Percentiles rank a stretch among this genome's conserved stretches.
phyloP scores from a whole-genome alignment of 73 alveolate species.

The Paramecium sonneborni region DNA sequence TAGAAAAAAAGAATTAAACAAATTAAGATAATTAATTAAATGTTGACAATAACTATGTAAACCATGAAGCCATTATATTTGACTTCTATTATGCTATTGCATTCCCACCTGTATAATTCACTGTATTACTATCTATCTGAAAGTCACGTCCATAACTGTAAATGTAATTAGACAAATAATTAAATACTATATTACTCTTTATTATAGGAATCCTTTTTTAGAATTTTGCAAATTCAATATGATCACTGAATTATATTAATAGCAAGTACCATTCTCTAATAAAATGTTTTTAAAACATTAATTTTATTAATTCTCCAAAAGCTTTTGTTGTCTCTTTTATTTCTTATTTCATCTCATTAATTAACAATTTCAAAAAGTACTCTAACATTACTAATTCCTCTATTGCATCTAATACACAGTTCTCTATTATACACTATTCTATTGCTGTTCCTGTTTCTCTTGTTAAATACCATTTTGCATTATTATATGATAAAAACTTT shows the following conservation, averaged over 20 bases:
- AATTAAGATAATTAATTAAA: not conserved
- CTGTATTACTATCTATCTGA: not conserved
- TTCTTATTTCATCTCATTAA: not conserved
- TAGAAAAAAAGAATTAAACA: constrained; percentile 22
- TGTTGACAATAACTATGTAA: not conserved
- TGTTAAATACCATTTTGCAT: not conserved
- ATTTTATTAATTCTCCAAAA: not conserved
- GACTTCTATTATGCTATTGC: not conserved
- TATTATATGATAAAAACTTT: not conserved
- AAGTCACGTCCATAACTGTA: constrained; percentile 11
- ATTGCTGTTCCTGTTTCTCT: not conserved
- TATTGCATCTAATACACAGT: not conserved
- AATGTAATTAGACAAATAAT: not conserved
- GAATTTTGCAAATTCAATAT: not conserved
- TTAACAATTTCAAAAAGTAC: not conserved
- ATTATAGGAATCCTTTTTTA: not conserved
- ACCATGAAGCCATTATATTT: constrained; percentile 42
- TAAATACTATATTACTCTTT: not conserved
- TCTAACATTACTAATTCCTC: not conserved
- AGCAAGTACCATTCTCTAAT: not conserved
- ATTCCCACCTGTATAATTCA: not conserved
- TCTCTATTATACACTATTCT: not conserved
- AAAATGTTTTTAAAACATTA: not conserved
- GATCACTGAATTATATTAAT: not conserved
- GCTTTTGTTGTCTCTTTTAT: not conserved